A percentile compares a stretch with the other conserved stretches of the same genome.
These are phyloP conservation scores for Erythrobasidium hasegawianum DNA, from an alignment of 1,284 basidiomycete genomes.

Conservation along the genomic window DNA sequence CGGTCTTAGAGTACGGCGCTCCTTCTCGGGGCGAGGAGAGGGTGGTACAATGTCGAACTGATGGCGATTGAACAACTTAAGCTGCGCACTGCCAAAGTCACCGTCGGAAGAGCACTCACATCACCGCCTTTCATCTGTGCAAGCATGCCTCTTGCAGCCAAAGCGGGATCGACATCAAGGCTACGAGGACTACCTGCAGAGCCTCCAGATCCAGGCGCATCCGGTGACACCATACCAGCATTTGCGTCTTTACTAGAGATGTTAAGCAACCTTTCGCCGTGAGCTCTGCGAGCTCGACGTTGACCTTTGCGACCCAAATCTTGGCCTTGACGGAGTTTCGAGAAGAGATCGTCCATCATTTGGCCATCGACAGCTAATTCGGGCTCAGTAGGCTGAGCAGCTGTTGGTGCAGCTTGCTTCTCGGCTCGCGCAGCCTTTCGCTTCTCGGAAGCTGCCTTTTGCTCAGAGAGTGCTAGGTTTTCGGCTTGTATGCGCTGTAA, in stretches of 20 bases:
- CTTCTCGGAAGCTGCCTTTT: slow-evolving; percentile 15
- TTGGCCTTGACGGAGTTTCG: slow-evolving; percentile 10
- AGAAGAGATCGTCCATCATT: slow-evolving; percentile 26
- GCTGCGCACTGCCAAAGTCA: not conserved
- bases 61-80: not conserved
- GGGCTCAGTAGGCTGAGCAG: not conserved
- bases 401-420: not conserved
- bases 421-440: slow-evolving; percentile 4
- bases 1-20: not conserved
- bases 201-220: not conserved
- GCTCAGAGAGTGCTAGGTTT: slow-evolving; percentile 10
- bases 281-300: slow-evolving; percentile 18
- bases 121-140: slow-evolving; percentile 22
- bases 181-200: not conserved
- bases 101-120: not conserved
- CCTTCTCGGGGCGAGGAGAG: not conserved
- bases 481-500: slow-evolving; percentile 17
- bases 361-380: slow-evolving; percentile 22
- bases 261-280: slow-evolving; percentile 8
- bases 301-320: slow-evolving; percentile 16
- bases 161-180: slow-evolving; percentile 8
- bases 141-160: slow-evolving; percentile 18
- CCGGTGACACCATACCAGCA: not conserved
- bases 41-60: not conserved
- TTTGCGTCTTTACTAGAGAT: not conserved